Evolutionary conservation across 2,329 filamentous ascomycete species (phyloP).

Genomic region (Boeremia exigua): DNA sequence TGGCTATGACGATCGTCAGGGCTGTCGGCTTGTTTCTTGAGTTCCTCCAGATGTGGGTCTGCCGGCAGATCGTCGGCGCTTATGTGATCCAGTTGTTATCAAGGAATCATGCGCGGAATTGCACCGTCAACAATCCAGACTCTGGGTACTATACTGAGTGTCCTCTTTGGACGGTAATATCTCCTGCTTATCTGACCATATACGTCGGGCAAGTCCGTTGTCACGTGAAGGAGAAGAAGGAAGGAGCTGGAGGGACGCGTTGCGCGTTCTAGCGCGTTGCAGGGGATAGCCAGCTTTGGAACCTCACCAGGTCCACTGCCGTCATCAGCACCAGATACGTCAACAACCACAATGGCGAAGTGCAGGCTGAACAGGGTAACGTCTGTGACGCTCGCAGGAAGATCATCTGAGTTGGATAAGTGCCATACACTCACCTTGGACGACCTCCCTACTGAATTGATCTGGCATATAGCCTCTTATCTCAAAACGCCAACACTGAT

Average conservation of each 20-base stretch:
- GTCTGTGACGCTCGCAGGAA: no score
- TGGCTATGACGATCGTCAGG: neutral
- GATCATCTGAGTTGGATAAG: neutral
- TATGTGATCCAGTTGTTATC: neutral
- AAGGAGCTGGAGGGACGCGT: neutral
- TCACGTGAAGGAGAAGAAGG: neutral
- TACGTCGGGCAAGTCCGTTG: no score
- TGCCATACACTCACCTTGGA: neutral
- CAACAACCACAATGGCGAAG: neutral
- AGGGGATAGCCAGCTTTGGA: neutral
- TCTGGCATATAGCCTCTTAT: neutral
- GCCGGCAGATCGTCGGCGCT: slow-evolving; percentile 1
- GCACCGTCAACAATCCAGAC: neutral
- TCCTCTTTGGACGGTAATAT: neutral
- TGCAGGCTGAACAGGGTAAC: neutral
- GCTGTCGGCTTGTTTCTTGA: slow-evolving; percentile 1
- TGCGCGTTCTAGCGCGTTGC: neutral
- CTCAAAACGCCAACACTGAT: neutral
- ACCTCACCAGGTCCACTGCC: no score
- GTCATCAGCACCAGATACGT: neutral
- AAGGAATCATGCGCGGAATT: neutral
- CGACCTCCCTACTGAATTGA: neutral
- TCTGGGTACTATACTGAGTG: no score
- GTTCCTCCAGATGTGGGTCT: neutral
- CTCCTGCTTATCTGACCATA: no score